phyloP scores from a whole-genome alignment of 192 early-diverging fungal species.

The Rhizophagus prolifer region DNA sequence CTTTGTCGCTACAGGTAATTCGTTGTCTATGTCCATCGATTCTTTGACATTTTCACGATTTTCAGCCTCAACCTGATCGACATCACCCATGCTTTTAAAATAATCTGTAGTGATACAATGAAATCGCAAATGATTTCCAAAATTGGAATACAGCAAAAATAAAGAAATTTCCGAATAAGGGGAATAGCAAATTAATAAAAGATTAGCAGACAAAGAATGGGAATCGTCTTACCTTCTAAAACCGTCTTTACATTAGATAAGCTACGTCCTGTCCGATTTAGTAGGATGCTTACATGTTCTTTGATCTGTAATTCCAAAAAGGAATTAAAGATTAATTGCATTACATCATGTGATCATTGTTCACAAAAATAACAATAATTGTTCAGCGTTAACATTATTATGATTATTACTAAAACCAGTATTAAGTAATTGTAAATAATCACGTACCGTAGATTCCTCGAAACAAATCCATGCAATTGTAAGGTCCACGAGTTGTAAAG shows the following conservation, averaged over 20 bases:
- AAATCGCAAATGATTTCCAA: slow-evolving; percentile 4
- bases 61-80: not conserved
- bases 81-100: slow-evolving; percentile 10
- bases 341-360: not conserved
- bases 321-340: not conserved
- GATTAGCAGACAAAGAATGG: not conserved
- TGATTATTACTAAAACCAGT: not conserved
- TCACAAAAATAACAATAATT: not conserved
- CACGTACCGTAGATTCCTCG: slow-evolving; percentile 45
- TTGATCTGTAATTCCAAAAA: slow-evolving; percentile 34
- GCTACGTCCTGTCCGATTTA: slow-evolving; percentile 46
- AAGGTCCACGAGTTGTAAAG: slow-evolving; percentile 71
- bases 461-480: slow-evolving; percentile 64
- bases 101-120: not conserved
- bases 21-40: not conserved
- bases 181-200: not conserved
- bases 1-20: not conserved
- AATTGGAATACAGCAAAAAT: slow-evolving; percentile 9
- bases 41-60: not conserved
- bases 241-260: slow-evolving; percentile 44
- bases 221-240: slow-evolving; percentile 42
- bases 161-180: not conserved
- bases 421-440: slow-evolving; percentile 13
- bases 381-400: not conserved
- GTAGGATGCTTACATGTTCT: slow-evolving; percentile 35